Percentiles rank a stretch among this genome's conserved stretches.
Evolutionary conservation across 2,329 filamentous ascomycete genomes (phyloP).

Genomic region (Hypoxylon sp.): DNA sequence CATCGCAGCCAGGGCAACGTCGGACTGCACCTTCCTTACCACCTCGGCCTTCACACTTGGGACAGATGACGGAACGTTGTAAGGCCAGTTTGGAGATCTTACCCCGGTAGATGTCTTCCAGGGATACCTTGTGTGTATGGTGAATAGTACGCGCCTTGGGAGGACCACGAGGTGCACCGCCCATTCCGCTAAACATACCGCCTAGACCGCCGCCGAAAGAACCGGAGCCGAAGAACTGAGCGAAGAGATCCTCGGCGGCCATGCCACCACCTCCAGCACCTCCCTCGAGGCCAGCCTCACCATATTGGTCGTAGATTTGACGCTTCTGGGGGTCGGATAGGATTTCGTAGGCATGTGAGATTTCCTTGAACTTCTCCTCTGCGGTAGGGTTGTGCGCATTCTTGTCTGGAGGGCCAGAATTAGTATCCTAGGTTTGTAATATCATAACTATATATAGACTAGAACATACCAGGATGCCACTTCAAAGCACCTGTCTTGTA

Average conservation of each 20-base stretch:
- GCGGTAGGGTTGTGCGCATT: constrained; percentile 94
- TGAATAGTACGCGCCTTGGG: constrained; percentile 94
- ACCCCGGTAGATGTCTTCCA: constrained; percentile 98
- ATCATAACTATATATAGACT: not conserved
- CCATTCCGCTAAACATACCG: constrained; percentile 82
- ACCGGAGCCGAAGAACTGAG: constrained; percentile 91
- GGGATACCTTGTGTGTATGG: constrained; percentile 97
- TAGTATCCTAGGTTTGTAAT: constrained; percentile 25
- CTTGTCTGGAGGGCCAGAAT: constrained; percentile 77
- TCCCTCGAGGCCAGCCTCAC: constrained; percentile 94
- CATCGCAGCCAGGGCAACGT: constrained; percentile 91
- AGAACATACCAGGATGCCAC: constrained; percentile 81
- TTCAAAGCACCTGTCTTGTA: constrained; percentile 89
- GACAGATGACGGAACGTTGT: constrained; percentile 97
- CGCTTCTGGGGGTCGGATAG: constrained; percentile 95
- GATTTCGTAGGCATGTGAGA: constrained; percentile 95
- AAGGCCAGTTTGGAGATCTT: constrained; percentile 98
- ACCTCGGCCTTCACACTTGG: constrained; percentile 92
- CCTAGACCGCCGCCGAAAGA: constrained; percentile 81
- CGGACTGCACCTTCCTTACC: constrained; percentile 99
- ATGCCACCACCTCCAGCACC: constrained; percentile 86
- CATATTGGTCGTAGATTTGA: constrained; percentile 94
- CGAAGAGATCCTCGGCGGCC: constrained; percentile 96
- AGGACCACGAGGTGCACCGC: constrained; percentile 84
- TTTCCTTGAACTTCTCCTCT: constrained; percentile 98